A percentile compares a stretch with the other conserved stretches of the same genome.
Conservation (phyloP, 805 yeast species). For the Starmerella sp. region DNA sequence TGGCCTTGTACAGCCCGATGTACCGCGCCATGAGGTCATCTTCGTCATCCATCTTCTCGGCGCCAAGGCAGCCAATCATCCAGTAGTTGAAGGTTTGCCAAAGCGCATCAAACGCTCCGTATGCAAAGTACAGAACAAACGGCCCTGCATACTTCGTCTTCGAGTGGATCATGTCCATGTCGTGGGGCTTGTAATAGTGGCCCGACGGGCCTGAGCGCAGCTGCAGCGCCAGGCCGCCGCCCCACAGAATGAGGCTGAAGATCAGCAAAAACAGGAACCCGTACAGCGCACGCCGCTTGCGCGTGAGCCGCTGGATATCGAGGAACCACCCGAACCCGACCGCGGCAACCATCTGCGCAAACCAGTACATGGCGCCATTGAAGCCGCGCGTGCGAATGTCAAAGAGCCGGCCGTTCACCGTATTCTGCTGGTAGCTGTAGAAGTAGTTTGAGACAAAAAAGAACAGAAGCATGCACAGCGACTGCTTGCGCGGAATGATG, state of each 20-base stretch:
- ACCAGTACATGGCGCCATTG: slow-evolving; percentile 50
- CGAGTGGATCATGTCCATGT: slow-evolving; percentile 34
- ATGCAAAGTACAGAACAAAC: slow-evolving; percentile 49
- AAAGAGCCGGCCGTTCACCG: slow-evolving; percentile 43
- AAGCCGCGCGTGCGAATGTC: slow-evolving; percentile 49
- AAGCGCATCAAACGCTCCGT: slow-evolving; percentile 48
- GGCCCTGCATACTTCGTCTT: slow-evolving; percentile 44
- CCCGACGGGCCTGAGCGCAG: slow-evolving; percentile 26
- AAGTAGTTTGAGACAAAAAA: slow-evolving; percentile 56
- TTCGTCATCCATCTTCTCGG: slow-evolving; percentile 29
- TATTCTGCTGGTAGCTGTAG: slow-evolving; percentile 52
- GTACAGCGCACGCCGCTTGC: slow-evolving; percentile 37
- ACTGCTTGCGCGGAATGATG: slow-evolving; percentile 32
- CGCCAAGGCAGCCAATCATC: slow-evolving; percentile 49
- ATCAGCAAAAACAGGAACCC: slow-evolving; percentile 34
- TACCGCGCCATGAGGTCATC: slow-evolving; percentile 41
- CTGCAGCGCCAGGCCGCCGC: slow-evolving; percentile 45
- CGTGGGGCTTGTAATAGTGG: slow-evolving; percentile 22
- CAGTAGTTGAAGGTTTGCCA: slow-evolving; percentile 49
- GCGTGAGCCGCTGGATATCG: slow-evolving; percentile 34
- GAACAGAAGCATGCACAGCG: slow-evolving; percentile 45
- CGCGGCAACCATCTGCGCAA: slow-evolving; percentile 50
- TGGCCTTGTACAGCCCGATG: slow-evolving; percentile 51
- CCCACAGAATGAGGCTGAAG: slow-evolving; percentile 43
- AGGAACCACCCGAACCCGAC: slow-evolving; percentile 37